Percentiles rank a stretch among this genome's conserved stretches.
Evolutionary conservation across 192 early-diverging fungal genomes (phyloP).

Genomic region (Glomus cerebriforme): DNA sequence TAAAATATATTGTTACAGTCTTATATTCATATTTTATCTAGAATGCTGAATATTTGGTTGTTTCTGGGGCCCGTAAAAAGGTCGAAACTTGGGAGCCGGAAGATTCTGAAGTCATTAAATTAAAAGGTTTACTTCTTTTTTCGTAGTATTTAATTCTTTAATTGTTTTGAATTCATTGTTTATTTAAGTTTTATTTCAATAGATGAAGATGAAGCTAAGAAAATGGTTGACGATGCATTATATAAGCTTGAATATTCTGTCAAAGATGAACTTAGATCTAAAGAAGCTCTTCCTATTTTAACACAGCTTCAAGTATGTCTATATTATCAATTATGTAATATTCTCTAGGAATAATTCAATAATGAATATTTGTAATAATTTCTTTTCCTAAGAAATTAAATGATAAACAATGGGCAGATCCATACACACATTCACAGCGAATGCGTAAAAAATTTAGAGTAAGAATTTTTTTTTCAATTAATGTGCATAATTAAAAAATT

Average conservation of each 20-base stretch:
- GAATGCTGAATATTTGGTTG: conserved; percentile 68
- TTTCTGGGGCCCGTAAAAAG: conserved; percentile 74
- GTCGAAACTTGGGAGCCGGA: conserved; percentile 72
- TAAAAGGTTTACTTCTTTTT: conserved; percentile 50
- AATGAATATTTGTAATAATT: conserved; percentile 54
- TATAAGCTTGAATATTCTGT: conserved; percentile 63
- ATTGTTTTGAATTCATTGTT: neutral
- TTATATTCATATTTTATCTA: conserved; percentile 31
- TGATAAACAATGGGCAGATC: conserved; percentile 78
- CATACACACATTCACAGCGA: conserved; percentile 71
- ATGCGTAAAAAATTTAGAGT: conserved; percentile 72
- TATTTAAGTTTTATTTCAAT: no score
- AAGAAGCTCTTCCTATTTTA: conserved; percentile 50
- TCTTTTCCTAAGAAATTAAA: conserved; percentile 59
- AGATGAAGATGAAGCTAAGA: conserved; percentile 54
- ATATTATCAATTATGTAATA: neutral
- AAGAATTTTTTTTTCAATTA: conserved; percentile 18
- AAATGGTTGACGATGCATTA: conserved; percentile 50
- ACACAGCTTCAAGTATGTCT: conserved; percentile 48
- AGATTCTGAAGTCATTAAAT: conserved; percentile 62
- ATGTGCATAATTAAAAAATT: neutral
- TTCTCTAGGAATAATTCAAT: conserved; percentile 41
- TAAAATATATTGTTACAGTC: no score
- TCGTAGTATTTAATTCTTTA: neutral
- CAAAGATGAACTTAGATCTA: conserved; percentile 50